Evolutionary conservation across 345 rosid genomes (phyloP), one percentile per base, ranked within the genome.

Genomic region (Abelmoschus esculentus): DNA sequence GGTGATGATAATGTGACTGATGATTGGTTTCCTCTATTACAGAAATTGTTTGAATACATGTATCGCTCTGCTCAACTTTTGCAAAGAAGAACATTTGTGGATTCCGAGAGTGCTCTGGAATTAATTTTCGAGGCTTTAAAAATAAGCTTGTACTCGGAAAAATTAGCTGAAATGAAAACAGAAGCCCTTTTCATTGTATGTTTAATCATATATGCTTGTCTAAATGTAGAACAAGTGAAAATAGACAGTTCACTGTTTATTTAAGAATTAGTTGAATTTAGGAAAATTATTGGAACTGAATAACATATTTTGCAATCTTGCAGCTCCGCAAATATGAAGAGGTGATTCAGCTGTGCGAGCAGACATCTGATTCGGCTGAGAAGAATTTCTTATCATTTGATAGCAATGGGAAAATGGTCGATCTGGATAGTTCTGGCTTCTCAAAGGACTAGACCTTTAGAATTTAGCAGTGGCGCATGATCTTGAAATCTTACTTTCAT

Each of bases 241-340:
- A 26, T 49, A 4, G 31, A 66, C 56, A 15, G 38, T 56, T 56
- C 40, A 36, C 54, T 56, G 1, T 65, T 17, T 66, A 11, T 76
- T 60, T 19, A 7, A 40, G 19, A 18, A 46, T 64, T 22, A 42
- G 18, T 42, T 22, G 31, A 64, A 19, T 19, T 42, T 15, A 19
- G 31, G 18, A 13, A 52, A 47, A 61, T 68, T 36, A 11, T 54
- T 5, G 53, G 67, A 66, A 13, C 42, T 64, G 47, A 42, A 57
- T 69, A 75, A 76, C 69, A 70, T 71, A 71, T 15, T 75, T 15
- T 83, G 72, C 60, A 70, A 67, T 83, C 54, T 67, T 31, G 70
- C 98, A 91, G 99, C 80, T 91, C 76, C 86, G 70, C 75, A 90
- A 82, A 80, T 91, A 86, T 73, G 96, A 90, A 79, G 99, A 87